Base-by-base conservation (phyloP, 306 rosid genomes). In the Dalbergia cochinchinensis region DNA sequence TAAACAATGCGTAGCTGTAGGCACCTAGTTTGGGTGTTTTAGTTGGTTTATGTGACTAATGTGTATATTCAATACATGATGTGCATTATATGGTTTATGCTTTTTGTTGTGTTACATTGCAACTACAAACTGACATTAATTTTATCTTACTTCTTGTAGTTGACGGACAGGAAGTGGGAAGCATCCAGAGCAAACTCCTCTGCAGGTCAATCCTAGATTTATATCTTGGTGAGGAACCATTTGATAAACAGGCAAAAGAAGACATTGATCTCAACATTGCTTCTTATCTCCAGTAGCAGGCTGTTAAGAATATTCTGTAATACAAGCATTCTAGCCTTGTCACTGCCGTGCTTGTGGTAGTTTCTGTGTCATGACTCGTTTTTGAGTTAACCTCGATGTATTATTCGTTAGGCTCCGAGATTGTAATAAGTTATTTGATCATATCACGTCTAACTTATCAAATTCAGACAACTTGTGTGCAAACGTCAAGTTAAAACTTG, bases 121-220 rank as follows among this genome's bases (percentile, higher is more conserved):
- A 76, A 35, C 71, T 66, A 60, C 26, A 71, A 71, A 18, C 73
- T 69, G 19, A 62, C n/a, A 37, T 69, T 16, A 44, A 61, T 71
- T 76, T 59, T 47, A 57, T 73, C 20, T 62, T 47, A 37, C 42
- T 65, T 76, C 39, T n/a, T 86, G 85, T 64, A 96, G 99, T 96
- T 86, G 97, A 96, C 42, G 97, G 98, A 73, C 84, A 93, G 54
- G 97, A 96, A 79, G 93, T 96, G 81, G 98, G 99, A 85, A 91
- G 92, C 80, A 89, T 96, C 71, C 85, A 93, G 84, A 96, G 98
- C 82, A 88, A 89, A 80, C 85, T 91, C 44, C 87, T 96, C 13
- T 96, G 97, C 76, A 85, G 74, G 37, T 92, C 94, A 20, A 78
- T 96, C 65, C 80, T 96, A 78, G 98, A 95, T 87, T 86, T 95